Evolutionary conservation across 768 basidiomycete genomes (phyloP), one percentile per base, ranked within the genome.

Genomic region (Agaricus blazei): DNA sequence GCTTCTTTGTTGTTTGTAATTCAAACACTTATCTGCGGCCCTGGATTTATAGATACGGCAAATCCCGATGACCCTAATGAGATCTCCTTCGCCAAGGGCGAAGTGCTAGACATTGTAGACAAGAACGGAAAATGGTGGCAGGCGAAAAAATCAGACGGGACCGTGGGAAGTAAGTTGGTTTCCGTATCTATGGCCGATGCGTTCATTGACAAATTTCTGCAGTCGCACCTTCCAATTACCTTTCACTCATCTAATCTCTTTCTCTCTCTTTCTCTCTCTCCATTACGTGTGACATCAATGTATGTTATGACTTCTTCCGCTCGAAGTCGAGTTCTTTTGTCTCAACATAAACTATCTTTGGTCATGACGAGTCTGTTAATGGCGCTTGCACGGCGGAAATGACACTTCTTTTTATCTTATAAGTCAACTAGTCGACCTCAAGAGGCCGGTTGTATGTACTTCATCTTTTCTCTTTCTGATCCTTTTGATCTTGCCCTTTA

Each of bases 91-190:
- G 65, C 73, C 50, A 98, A 98, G 69, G 93, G 93, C 52, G 96
- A 98, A 65, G 76, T 93, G 40, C 81, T 98, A 59, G 93, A 97
- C 59, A 88, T 98, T 52, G 69, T 94, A 55, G 95, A 98, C 72
- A 93, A 92, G 71, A 84, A 90, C 63, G 90, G 90, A 48, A 91
- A 93, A 66, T 93, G 92, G 92, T 94, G 92, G 92, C 90, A 91
- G 64, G 88, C 90, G 36, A 84, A 73, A 65, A 93, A 88, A 70
- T 62, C 76, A 15, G 92, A 94, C 66, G 92, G 90, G 51, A 67
- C 75, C 43, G 65, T 82, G 60, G 90, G 90, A 75, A 92, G 90
- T 91, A 67, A 72, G 90, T 84, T 26, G 12, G 43, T 56, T 19
- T 44, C 41, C 9, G 15, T 38, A 37, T 14, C 15, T 6, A 41